These are phyloP conservation scores for Paecilomyces formosus DNA, from an alignment of 2,329 filamentous ascomycete genomes.

Conservation along the genomic window DNA sequence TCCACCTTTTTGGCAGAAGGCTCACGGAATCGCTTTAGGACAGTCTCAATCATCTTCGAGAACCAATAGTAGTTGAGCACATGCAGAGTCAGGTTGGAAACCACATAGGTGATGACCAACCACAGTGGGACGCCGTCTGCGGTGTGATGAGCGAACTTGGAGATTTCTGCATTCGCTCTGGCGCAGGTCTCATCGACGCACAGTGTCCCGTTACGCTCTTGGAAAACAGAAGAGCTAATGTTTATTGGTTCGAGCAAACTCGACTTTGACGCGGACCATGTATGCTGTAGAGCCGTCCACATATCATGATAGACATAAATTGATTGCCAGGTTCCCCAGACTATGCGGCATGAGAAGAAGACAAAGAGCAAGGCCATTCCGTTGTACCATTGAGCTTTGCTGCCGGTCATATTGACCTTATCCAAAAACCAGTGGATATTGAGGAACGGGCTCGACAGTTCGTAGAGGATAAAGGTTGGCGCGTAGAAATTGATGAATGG, in stretches of 20 bases:
- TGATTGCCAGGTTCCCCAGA: slow-evolving; percentile 57
- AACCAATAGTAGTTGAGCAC: slow-evolving; percentile 61
- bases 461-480: slow-evolving; percentile 60
- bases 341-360: slow-evolving; percentile 55
- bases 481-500: slow-evolving; percentile 61
- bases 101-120: slow-evolving; percentile 52
- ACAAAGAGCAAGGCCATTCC: slow-evolving; percentile 51
- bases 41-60: slow-evolving; percentile 59
- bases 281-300: slow-evolving; percentile 43
- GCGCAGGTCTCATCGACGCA: slow-evolving; percentile 33
- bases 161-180: slow-evolving; percentile 38
- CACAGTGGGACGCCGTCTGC: slow-evolving; percentile 45
- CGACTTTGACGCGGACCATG: slow-evolving; percentile 23
- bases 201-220: slow-evolving; percentile 22
- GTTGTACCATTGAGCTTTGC: slow-evolving; percentile 55
- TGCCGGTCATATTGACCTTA: slow-evolving; percentile 58
- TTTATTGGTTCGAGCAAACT: slow-evolving; percentile 19
- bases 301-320: slow-evolving; percentile 54
- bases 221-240: slow-evolving; percentile 28
- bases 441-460: slow-evolving; percentile 58
- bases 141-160: slow-evolving; percentile 39
- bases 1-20: slow-evolving; percentile 15
- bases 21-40: slow-evolving; percentile 53
- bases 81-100: slow-evolving; percentile 54
- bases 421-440: slow-evolving; percentile 67